Evolutionary conservation across 345 rosid genomes (phyloP), one percentile per base, ranked within the genome.

Genomic region (Viola odorata): DNA sequence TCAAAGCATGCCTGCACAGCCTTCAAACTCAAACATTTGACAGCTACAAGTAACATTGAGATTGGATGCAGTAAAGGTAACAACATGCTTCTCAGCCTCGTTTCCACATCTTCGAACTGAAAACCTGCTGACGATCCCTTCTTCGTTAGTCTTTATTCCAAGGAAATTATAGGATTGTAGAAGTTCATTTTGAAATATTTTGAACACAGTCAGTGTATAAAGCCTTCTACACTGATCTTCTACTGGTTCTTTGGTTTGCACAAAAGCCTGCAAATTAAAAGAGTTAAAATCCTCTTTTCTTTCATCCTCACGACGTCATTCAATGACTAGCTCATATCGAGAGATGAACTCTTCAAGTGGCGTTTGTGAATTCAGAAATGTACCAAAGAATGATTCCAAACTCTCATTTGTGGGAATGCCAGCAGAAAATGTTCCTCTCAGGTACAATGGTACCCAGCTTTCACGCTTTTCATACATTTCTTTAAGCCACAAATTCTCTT

Each of bases 1-100:
- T 87, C 67, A 89, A 71, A 63, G 82, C 72, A 63, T 91, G 98
- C 50, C 95, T 78, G 71, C 98, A 89, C 15, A 91, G 13, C 98
- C 98, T 73, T 84, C 89, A 58, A 81, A 85, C 76, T 91, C 98
- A 70, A 91, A 91, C 98, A 89, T 87, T 62, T 80, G 91, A 66
- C 98, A 91, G 72, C 95, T 80, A 55, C 98, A 91, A 64, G 82
- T 80, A 45, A 80, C 86, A 69, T 75, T 78, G 32, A 82, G 79
- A 74, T 81, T 79, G 55, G 87, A 74, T 9, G 86, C 77, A 61
- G 84, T 70, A 54, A 89, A 81, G 49, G 95, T 85, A 63, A 91
- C 95, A 1, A 65, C 76, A 16, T 81, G 81, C 55, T 82, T 87
- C 62, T 91, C 96, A 48, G 39, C 68, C 74, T 89, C 96, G 58